Base-by-base conservation (phyloP, 177 flowering plant genomes). In the Telopea speciosissima region DNA sequence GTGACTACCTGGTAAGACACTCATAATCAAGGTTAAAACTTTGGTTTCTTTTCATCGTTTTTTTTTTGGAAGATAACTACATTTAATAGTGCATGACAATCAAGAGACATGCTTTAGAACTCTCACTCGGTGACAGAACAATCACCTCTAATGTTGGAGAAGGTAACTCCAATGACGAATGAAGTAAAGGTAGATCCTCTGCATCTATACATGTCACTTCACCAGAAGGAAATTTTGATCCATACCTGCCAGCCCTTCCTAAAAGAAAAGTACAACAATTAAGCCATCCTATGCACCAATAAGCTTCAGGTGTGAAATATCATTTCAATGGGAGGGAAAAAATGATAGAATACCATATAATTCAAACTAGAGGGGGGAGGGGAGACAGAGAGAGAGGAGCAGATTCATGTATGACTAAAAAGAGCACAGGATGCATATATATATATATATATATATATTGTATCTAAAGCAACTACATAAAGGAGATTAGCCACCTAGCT, bases 161-260 rank as follows among this genome's bases (percentile, higher is more conserved):
- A 24, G 89, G 84, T 31, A 90, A 81, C 44, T 78, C 70, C 67
- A 95, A 74, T 16, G 97, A 73, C 72, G 93, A 86, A 79, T 95
- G 97, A 67, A 95, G 89, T 73, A 92, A 79, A 24, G 96, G 91
- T 65, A 95, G 82, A 81, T 90, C 93, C 23, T 84, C 81, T 3
- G 73, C 79, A 74, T 83, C 72, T 17, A 95, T 70, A 76, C 99
- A 95, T 44, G 99, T 95, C 74, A 95, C 99, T 84, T 92, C 89
- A 64, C 99, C 99, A 68, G 69, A 75, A 70, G 99, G 93, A 84
- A 75, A 95, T 70, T 86, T 87, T 52, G 99, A 95, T 73, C 92
- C 96, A 83, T 83, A 95, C 77, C 99, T 84, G 19, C 99, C 99
- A 77, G 99, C 99, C 83, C 99, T 86, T 33, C 99, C 99, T 95